Evolutionary conservation across 305 asterid genomes (phyloP), one percentile per base, ranked within the genome.

Genomic region (Nicotiana rustica): DNA sequence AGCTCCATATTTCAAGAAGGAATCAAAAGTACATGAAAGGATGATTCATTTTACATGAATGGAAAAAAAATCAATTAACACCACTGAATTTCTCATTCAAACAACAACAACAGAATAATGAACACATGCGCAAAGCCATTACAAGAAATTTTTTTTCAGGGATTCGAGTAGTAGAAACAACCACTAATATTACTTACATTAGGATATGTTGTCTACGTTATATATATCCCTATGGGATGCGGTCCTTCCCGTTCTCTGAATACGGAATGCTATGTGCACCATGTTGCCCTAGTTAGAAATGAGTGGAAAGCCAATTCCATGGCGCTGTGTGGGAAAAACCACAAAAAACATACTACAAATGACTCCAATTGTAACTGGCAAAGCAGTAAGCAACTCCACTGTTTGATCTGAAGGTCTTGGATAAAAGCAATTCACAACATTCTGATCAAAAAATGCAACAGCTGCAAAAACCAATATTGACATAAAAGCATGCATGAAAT

Each of bases 311-410:
- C 95, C 97, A 79, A 94, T 92, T 6, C 96, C 97, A 17, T 90
- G 97, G 31, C 98, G 91, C 25, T 88, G 85, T 3, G 96, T 90
- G 6, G 97, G 97, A 82, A 95, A 93, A 18, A 86, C 89, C 15
- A 94, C 93, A 79, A 95, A 95, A 85, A 94, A 35, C 95, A 94
- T 90, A 47, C 95, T 95, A 84, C 95, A 94, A 15, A 87, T 61
- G 5, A 91, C 96, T 71, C 98, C 99, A 36, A 96, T 89, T 79
- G 93, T 97, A 0, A 96, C 88, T 0, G 98, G 99, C 89, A 93
- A 67, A 3, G 92, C 90, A 10, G 92, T 86, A 44, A 96, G 93
- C 5, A 94, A 71, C 87, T 96, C 93, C 77, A 84, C 82, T 5
- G 82, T 78, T 78, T 83, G 93, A 33, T 82, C 69, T 0, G 94